Evolutionary conservation across 805 yeast genomes (phyloP).

Genomic region (Metschnikowia borealis): DNA sequence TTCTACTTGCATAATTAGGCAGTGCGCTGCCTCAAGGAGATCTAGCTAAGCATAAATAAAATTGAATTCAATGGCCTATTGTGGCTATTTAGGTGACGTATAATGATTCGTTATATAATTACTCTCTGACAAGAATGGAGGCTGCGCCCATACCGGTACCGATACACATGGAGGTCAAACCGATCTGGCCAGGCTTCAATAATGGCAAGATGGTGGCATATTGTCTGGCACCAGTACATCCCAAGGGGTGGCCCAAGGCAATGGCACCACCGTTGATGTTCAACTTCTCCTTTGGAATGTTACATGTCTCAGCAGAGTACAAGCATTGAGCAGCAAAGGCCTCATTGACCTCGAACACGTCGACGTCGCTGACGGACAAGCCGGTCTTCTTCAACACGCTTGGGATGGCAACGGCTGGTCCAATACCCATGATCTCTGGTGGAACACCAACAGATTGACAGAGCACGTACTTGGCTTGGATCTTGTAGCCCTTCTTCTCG

Average conservation of each 20-base stretch:
- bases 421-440: constrained; percentile 96
- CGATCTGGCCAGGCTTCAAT: constrained; percentile 74
- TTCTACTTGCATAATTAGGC: too few relatives aligned
- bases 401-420: constrained; percentile 96
- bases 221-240: constrained; percentile 76
- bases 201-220: constrained; percentile 83
- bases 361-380: constrained; percentile 59
- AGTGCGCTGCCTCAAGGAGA: too few relatives aligned
- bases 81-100: background rate
- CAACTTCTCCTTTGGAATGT: constrained; percentile 53
- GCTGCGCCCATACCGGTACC: constrained; percentile 99
- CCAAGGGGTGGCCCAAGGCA: constrained; percentile 88
- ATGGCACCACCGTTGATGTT: constrained; percentile 92
- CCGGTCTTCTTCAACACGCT: constrained; percentile 61
- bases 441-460: constrained; percentile 88
- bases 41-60: too few relatives aligned
- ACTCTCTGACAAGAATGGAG: constrained; percentile 77
- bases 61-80: too few relatives aligned
- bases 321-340: constrained; percentile 96
- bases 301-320: constrained; percentile 61
- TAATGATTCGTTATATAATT: constrained; percentile 14
- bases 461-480: constrained; percentile 75
- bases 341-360: constrained; percentile 86
- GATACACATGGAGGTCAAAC: constrained; percentile 93
- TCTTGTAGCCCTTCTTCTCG: constrained; percentile 62